phyloP scores from a whole-genome alignment of 2,329 filamentous ascomycete genomes.

The Tolypocladium ophioglossoides region DNA sequence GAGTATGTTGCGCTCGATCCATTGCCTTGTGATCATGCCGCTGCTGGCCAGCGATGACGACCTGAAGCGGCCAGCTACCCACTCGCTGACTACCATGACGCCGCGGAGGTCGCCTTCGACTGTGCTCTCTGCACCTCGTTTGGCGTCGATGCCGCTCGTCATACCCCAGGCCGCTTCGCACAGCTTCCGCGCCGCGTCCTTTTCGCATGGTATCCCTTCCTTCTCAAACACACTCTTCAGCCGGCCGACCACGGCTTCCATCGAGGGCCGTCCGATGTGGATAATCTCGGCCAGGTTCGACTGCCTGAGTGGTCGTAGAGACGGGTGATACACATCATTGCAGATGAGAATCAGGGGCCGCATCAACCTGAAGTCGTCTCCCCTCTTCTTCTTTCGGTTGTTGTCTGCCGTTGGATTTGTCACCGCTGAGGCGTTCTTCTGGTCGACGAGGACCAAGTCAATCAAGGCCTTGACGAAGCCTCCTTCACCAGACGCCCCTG shows the following conservation, averaged over 20 bases:
- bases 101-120: constrained; percentile 66
- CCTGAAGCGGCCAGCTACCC: constrained; percentile 65
- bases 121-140: constrained; percentile 56
- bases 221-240: constrained; percentile 78
- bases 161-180: constrained; percentile 80
- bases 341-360: constrained; percentile 89
- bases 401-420: constrained; percentile 10
- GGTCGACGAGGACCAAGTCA: constrained; percentile 76
- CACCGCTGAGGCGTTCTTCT: constrained; percentile 52
- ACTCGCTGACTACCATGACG: constrained; percentile 78
- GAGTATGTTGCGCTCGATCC: constrained; percentile 65
- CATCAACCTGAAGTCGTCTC: constrained; percentile 78
- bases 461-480: constrained; percentile 94
- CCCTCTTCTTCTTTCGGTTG: constrained; percentile 53
- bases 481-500: constrained; percentile 69
- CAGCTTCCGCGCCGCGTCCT: constrained; percentile 74
- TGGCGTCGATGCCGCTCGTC: constrained; percentile 58
- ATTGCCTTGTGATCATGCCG: constrained; percentile 55
- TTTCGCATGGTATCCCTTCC: constrained; percentile 80
- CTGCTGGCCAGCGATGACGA: constrained; percentile 29
- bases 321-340: constrained; percentile 92
- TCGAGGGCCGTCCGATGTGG: constrained; percentile 76
- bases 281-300: constrained; percentile 80
- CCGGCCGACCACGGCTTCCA: constrained; percentile 75
- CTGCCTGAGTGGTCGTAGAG: constrained; percentile 76